Base-by-base conservation (phyloP, 805 yeast species). In the Isabelozyma pseudorhagii region DNA sequence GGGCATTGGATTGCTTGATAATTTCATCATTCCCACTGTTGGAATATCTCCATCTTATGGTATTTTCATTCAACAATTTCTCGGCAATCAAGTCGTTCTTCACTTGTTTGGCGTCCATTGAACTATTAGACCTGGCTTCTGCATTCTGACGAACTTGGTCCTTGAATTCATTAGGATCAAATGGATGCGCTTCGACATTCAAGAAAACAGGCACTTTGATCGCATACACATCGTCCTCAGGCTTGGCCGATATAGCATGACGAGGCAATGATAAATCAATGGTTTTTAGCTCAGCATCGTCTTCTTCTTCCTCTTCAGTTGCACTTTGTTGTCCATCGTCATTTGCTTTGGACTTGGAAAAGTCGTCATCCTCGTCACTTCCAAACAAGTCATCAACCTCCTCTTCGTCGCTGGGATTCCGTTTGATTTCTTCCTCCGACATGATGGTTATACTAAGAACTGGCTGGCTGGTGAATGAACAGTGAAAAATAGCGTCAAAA, bases 11-110 rank as follows among this genome's bases (percentile, higher is more conserved):
- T 64, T 91, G 96, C 58, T 88, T 88, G 60, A 81, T 80, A 55
- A 92, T 82, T 53, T 86, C 90, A 41, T 83, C 84, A 47, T 78
- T 72, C n/a, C 80, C 81, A 52, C 83, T 84, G 50, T 86, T 81
- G 13, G 90, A 86, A 66, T 92, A 93, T 68, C 96, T 82, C 99
- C 99, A 94, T 62, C 99, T 81, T 34, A 94, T 76, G 0, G 97
- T 90, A 66, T 91, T 93, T 60, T 88, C 91, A 54, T 85, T 89
- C 49, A 81, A 76, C 34, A 86, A 70, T 60, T 82, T 81, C 53
- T 85, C 87, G 38, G 84, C 80, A n/a, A 83, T 66, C 36, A 66
- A 54, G 43, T 71, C 77, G 44, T 66, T 71, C 52, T 79, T 77
- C 40, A 77, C 79, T 39, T 77, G 80, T 44, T 74, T 74, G 11